Conservation (phyloP, 2,329 filamentous ascomycete species). For the Nannizziopsis barbatae region DNA sequence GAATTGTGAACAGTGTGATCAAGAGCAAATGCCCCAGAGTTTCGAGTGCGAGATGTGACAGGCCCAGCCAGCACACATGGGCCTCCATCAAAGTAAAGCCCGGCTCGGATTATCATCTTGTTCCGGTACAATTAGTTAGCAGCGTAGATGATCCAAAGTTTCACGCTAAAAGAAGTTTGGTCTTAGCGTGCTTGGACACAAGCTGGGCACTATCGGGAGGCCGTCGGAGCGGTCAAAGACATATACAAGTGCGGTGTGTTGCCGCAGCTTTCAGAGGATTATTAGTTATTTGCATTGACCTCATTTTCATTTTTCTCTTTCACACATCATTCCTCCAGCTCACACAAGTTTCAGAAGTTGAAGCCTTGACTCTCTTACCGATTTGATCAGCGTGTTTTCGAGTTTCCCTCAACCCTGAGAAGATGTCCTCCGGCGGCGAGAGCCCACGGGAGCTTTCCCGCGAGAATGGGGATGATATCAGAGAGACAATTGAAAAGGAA, state of each 20-base stretch:
- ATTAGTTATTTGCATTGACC: too few relatives aligned
- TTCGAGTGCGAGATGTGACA: not conserved
- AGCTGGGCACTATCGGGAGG: too few relatives aligned
- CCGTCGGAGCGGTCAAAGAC: too few relatives aligned
- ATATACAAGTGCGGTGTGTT: too few relatives aligned
- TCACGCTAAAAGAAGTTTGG: not conserved
- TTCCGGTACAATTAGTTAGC: not conserved
- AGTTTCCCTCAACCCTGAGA: not conserved
- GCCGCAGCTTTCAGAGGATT: too few relatives aligned
- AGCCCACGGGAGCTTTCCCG: conserved; percentile 2
- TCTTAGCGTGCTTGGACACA: not conserved
- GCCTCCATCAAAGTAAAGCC: conserved; percentile 2
- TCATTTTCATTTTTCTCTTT: too few relatives aligned
- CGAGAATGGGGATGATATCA: conserved; percentile 7
- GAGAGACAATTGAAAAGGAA: conserved; percentile 8
- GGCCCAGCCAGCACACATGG: not conserved
- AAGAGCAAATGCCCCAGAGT: not conserved
- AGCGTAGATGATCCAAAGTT: not conserved
- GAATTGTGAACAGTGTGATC: too few relatives aligned
- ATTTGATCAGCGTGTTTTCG: too few relatives aligned
- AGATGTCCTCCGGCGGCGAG: conserved; percentile 13
- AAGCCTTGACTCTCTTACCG: too few relatives aligned
- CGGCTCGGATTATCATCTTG: conserved; percentile 8
- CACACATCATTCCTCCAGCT: too few relatives aligned
- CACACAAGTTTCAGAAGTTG: too few relatives aligned